Percentiles rank a stretch among this genome's conserved stretches.
Evolutionary conservation across 2,329 filamentous ascomycete species (phyloP).

Genomic region (Verticillium nubilum): DNA sequence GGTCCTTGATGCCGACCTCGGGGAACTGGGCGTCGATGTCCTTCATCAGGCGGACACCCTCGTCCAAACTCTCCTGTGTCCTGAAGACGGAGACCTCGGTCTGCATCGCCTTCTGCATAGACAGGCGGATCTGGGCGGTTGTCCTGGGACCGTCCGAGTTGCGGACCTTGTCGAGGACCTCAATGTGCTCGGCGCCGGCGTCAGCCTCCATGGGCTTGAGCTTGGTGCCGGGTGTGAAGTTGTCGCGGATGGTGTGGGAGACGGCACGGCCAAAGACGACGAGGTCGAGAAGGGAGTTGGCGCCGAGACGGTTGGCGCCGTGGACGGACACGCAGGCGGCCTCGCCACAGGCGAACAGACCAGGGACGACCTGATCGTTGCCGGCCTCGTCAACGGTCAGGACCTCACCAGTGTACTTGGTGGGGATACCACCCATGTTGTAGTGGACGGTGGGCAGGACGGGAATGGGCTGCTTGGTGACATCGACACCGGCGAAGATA

Average conservation of each 20-base stretch:
- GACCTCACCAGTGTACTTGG: conserved; percentile 95
- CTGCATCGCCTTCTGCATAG: conserved; percentile 99
- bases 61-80: conserved; percentile 86
- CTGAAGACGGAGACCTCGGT: conserved; percentile 95
- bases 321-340: conserved; percentile 97
- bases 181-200: conserved; percentile 82
- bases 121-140: conserved; percentile 80
- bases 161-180: conserved; percentile 78
- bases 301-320: conserved; percentile 94
- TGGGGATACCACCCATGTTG: conserved; percentile 99
- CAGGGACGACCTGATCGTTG: conserved; percentile 88
- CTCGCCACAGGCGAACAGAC: conserved; percentile 94
- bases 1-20: conserved; percentile 91
- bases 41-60: conserved; percentile 83
- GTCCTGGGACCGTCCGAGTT: conserved; percentile 79
- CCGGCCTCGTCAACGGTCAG: conserved; percentile 80
- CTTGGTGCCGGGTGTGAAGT: conserved; percentile 76
- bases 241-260: conserved; percentile 94
- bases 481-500: conserved; percentile 96
- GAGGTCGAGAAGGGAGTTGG: conserved; percentile 96
- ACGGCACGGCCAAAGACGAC: conserved; percentile 98
- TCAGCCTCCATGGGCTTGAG: conserved; percentile 78
- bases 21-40: conserved; percentile 76
- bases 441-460: conserved; percentile 97
- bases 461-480: conserved; percentile 93